Conservation (phyloP, 179 eudicot genomes). For the Silene vulgaris region DNA sequence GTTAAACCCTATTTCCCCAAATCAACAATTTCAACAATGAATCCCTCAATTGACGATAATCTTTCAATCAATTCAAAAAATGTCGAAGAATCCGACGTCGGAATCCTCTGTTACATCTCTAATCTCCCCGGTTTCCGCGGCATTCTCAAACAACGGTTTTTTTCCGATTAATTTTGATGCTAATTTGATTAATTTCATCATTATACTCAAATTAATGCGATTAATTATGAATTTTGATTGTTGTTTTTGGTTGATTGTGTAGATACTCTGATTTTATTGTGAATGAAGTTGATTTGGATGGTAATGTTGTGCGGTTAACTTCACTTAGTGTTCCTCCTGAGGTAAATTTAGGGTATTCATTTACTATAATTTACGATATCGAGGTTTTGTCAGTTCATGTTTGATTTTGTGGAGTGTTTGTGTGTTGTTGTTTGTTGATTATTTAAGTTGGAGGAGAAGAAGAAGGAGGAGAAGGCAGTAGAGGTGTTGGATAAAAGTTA, state of each 20-base stretch:
- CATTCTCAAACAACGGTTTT: constrained; percentile 84
- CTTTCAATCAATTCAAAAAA: constrained; percentile 17
- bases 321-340: constrained; percentile 57
- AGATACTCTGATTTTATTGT: constrained; percentile 97
- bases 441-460: constrained; percentile 58
- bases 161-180: background rate
- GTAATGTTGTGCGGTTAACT: constrained; percentile 77
- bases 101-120: constrained; percentile 78
- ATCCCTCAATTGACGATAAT: constrained; percentile 14
- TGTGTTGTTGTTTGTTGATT: constrained; percentile 5
- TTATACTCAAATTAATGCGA: background rate
- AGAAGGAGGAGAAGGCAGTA: constrained; percentile 41
- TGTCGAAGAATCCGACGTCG: constrained; percentile 72
- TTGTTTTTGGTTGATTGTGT: background rate
- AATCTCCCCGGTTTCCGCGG: constrained; percentile 87
- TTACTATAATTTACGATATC: too few species aligned
- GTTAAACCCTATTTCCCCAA: constrained; percentile 21
- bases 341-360: constrained; percentile 32
- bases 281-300: constrained; percentile 91
- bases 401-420: background rate
- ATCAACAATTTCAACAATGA: constrained; percentile 18
- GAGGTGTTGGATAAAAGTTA: constrained; percentile 48
- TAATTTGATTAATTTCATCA: background rate
- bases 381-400: background rate
- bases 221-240: background rate